Evolutionary conservation across 257 asterid genomes (phyloP).

Genomic region (Rubia yunnanensis): DNA sequence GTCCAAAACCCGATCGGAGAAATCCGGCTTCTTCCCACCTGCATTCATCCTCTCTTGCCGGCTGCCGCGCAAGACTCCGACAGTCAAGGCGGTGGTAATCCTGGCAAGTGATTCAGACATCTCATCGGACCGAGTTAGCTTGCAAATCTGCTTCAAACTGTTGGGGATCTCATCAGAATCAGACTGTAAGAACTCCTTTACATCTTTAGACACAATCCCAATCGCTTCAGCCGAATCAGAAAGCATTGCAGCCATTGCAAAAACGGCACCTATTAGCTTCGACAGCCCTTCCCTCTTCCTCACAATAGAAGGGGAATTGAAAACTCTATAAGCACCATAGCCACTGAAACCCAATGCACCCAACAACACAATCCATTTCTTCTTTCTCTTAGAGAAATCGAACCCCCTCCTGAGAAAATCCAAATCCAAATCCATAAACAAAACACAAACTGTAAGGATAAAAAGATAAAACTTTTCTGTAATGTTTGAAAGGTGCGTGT

Average conservation of each 20-base stretch:
- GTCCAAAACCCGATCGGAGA: conserved; percentile 32
- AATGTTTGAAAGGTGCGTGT: conserved; percentile 1
- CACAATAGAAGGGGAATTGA: conserved; percentile 43
- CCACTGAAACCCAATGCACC: conserved; percentile 46
- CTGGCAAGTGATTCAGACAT: conserved; percentile 35
- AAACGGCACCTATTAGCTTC: conserved; percentile 31
- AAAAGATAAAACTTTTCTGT: background rate
- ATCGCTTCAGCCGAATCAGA: conserved; percentile 58
- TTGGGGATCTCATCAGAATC: conserved; percentile 59
- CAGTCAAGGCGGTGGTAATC: conserved; percentile 40
- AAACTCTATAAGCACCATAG: conserved; percentile 45
- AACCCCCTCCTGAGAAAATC: conserved; percentile 27
- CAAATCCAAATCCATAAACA: conserved; percentile 34
- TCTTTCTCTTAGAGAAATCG: conserved; percentile 26
- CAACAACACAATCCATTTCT: conserved; percentile 35
- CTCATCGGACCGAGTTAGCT: conserved; percentile 43
- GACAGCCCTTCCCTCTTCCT: conserved; percentile 38
- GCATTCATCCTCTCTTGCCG: conserved; percentile 12
- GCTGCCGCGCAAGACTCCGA: conserved; percentile 42
- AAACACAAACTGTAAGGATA: background rate
- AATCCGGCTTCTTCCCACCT: conserved; percentile 11
- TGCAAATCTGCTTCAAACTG: conserved; percentile 60
- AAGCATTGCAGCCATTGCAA: conserved; percentile 42
- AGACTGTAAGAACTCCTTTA: conserved; percentile 45
- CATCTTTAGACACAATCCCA: conserved; percentile 49